Evolutionary conservation across 352 stramenopile species (phyloP).

Genomic region (Phytophthora europaea): DNA sequence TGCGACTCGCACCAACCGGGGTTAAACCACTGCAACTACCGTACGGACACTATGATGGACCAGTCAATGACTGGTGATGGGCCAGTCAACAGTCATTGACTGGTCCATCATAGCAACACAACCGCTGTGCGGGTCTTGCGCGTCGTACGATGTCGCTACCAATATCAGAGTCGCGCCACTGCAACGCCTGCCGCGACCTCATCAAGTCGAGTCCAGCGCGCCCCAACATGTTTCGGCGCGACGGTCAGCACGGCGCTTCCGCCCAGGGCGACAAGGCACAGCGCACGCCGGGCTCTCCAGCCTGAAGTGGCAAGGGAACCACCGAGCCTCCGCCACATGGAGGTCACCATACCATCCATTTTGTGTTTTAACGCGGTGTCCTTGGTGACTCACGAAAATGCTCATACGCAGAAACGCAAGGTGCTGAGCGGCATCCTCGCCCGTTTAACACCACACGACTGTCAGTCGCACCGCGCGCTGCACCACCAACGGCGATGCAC

Average conservation of each 20-base stretch:
- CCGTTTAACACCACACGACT: slow-evolving; percentile 8
- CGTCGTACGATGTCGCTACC: slow-evolving; percentile 17
- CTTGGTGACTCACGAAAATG: slow-evolving; percentile 14
- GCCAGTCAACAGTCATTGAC: slow-evolving; percentile 26
- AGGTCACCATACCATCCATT: neutral
- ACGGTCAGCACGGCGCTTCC: neutral
- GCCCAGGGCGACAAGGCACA: neutral
- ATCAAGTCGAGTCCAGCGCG: neutral
- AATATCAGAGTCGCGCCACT: slow-evolving; percentile 17
- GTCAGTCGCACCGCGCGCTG: neutral
- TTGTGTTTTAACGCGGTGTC: neutral
- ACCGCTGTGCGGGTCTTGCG: slow-evolving; percentile 10
- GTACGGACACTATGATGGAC: neutral
- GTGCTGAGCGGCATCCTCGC: slow-evolving; percentile 11
- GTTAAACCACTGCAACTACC: neutral
- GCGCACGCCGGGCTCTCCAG: neutral
- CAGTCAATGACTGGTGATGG: too few relatives aligned
- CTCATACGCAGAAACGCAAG: slow-evolving; percentile 30
- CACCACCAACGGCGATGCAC: slow-evolving; percentile 11
- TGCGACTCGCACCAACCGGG: neutral
- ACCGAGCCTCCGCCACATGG: neutral
- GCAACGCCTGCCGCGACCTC: neutral
- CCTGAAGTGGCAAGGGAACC: neutral
- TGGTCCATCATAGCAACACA: too few relatives aligned
- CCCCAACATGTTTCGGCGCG: neutral